Evolutionary conservation across 2,329 filamentous ascomycete genomes (phyloP), one percentile per base, ranked within the genome.

Genomic region (Amauroascus niger): DNA sequence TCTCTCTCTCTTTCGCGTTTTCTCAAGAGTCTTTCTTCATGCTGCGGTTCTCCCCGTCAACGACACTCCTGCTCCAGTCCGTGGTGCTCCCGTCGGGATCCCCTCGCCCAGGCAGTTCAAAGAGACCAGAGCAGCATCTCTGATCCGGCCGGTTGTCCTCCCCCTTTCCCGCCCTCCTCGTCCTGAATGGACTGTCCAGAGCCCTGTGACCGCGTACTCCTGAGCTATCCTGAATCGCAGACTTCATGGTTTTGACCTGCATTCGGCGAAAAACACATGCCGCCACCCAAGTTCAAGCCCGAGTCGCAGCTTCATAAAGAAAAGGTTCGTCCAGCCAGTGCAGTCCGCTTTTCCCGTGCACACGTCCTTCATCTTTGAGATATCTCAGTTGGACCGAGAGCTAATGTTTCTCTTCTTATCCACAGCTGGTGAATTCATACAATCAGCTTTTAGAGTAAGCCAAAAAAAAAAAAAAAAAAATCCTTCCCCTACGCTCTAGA

Each of bases 391-490:
- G 37, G 4, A 13, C 16, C 43, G 16, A 41, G 28, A 28, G 52
- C 44, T 48, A 11, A 9, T 35, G 4, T 35, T 50, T 32, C 41
- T 35, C n/a, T 60, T 49, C 43, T 43, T 33, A 26, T 47, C 30
- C 22, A 67, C 71, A 96, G 90, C 90, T 98, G 77, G 88, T 90
- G 69, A 87, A 85, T 72, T 97, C 93, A 62, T 98, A 98, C 75
- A 87, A 95, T 76, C 87, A 95, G 74, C 81, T 98, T 65, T 82
- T 98, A 65, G 86, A 94, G 88, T 95, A 82, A 73, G 86, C 52
- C n/a, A n/a, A n/a, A n/a, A n/a, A n/a, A n/a, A n/a, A n/a, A n/a
- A n/a, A n/a, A n/a, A n/a, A n/a, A n/a, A n/a, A n/a, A n/a, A n/a
- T n/a, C n/a, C 46, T 47, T 43, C 51, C 37, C 24, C 16, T 24